These are phyloP conservation scores for Ostreobium quekettii DNA, from an alignment of 139 green algal species.

Conservation along the genomic window DNA sequence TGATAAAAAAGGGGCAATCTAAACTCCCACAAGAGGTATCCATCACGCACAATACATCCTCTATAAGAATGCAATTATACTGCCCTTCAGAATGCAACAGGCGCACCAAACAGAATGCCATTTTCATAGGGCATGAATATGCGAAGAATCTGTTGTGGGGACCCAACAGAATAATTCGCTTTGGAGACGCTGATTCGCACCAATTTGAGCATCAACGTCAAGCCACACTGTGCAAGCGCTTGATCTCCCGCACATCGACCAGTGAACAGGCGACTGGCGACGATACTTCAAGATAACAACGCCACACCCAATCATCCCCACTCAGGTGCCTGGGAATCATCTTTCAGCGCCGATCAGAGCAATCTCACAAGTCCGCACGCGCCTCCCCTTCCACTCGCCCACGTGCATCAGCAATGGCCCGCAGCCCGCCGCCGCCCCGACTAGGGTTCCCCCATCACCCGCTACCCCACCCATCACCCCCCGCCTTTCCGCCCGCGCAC, in stretches of 20 bases:
- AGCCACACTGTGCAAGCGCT: too few species aligned
- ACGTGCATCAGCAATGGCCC: neutral
- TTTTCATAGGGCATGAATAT: too few species aligned
- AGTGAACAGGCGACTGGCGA: too few species aligned
- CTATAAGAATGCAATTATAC: neutral
- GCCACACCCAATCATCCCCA: neutral
- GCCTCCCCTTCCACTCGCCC: neutral
- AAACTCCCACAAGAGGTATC: neutral
- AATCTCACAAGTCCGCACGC: neutral
- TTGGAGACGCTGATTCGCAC: too few species aligned
- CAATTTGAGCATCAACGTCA: too few species aligned
- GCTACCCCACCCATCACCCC: neutral
- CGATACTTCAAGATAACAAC: too few species aligned
- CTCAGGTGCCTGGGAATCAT: neutral
- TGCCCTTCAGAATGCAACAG: too few species aligned
- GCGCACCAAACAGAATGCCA: too few species aligned
- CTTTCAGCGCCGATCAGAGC: neutral
- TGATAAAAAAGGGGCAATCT: neutral
- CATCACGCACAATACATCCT: neutral
- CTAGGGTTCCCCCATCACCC: neutral
- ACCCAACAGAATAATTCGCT: too few species aligned
- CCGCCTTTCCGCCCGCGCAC: conserved; percentile 26
- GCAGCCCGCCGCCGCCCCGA: neutral
- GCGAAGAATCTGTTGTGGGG: neutral
- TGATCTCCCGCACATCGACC: too few species aligned